phyloP scores from a whole-genome alignment of 306 rosid genomes.

The Rosa persica region DNA sequence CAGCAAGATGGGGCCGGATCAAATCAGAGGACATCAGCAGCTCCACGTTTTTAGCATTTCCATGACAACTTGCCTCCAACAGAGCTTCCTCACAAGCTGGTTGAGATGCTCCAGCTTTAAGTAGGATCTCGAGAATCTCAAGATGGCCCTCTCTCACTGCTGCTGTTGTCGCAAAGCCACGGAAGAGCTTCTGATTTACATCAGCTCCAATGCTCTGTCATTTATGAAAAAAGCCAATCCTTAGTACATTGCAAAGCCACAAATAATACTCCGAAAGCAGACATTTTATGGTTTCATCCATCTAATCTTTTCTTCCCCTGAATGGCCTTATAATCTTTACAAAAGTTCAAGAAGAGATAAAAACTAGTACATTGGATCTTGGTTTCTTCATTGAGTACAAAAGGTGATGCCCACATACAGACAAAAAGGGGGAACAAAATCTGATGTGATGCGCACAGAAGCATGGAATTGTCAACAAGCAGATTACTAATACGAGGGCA shows the following conservation, averaged over 20 bases:
- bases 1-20: conserved; percentile 69
- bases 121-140: conserved; percentile 72
- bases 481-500: conserved; percentile 5
- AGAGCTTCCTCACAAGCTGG: conserved; percentile 98
- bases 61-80: conserved; percentile 82
- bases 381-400: conserved; percentile 10
- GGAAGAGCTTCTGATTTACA: conserved; percentile 86
- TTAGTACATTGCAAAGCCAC: conserved; percentile 14
- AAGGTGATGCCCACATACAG: conserved; percentile 15
- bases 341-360: conserved; percentile 9
- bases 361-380: not conserved
- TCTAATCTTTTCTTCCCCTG: not conserved
- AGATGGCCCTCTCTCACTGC: conserved; percentile 88
- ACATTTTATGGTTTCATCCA: not conserved
- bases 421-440: conserved; percentile 11
- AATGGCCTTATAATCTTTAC: not conserved
- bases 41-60: conserved; percentile 61
- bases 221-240: conserved; percentile 18
- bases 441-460: conserved; percentile 15
- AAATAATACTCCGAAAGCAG: conserved; percentile 8
- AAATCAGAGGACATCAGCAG: conserved; percentile 86
- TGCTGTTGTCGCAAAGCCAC: conserved; percentile 88
- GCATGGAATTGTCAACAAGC: conserved; percentile 7
- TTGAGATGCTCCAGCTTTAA: conserved; percentile 90
- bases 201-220: conserved; percentile 79